Evolutionary conservation across 345 rosid genomes (phyloP).

Genomic region (Lepidium sativum): DNA sequence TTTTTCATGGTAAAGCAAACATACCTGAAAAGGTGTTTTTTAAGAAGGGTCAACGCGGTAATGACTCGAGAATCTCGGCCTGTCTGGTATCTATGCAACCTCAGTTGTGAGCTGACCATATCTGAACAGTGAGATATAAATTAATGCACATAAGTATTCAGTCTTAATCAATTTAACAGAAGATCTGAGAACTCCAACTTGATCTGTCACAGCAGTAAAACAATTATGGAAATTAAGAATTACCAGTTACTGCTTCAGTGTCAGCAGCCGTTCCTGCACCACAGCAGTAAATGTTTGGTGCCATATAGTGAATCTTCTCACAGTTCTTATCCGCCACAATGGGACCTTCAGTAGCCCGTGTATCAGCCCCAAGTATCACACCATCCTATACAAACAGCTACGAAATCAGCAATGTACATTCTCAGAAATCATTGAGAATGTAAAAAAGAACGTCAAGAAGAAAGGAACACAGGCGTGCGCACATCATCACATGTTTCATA

Average conservation of each 20-base stretch:
- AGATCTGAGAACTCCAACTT: not conserved
- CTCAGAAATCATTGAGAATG: not conserved
- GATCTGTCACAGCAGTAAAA: not conserved
- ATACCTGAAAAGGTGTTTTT: slow-evolving; percentile 69
- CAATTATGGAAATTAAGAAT: not conserved
- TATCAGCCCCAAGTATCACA: slow-evolving; percentile 91
- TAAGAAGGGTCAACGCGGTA: slow-evolving; percentile 76
- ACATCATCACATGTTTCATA: not conserved
- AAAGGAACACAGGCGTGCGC: not conserved
- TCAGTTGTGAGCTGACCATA: slow-evolving; percentile 83
- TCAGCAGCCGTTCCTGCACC: slow-evolving; percentile 99
- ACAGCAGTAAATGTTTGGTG: slow-evolving; percentile 94
- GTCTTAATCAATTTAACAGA: not conserved
- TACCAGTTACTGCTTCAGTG: slow-evolving; percentile 97
- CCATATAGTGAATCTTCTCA: slow-evolving; percentile 98
- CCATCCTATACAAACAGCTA: slow-evolving; percentile 29
- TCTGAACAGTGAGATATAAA: slow-evolving; percentile 30
- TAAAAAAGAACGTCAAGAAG: not conserved
- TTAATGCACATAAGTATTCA: not conserved
- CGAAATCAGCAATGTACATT: not conserved
- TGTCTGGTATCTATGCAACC: slow-evolving; percentile 69
- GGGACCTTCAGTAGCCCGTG: slow-evolving; percentile 88
- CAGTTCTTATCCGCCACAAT: slow-evolving; percentile 98
- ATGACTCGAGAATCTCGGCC: slow-evolving; percentile 77
- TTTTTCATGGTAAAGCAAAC: not conserved